Conservation (phyloP, 1,284 basidiomycete species). For the Limonomyces culmigenus region DNA sequence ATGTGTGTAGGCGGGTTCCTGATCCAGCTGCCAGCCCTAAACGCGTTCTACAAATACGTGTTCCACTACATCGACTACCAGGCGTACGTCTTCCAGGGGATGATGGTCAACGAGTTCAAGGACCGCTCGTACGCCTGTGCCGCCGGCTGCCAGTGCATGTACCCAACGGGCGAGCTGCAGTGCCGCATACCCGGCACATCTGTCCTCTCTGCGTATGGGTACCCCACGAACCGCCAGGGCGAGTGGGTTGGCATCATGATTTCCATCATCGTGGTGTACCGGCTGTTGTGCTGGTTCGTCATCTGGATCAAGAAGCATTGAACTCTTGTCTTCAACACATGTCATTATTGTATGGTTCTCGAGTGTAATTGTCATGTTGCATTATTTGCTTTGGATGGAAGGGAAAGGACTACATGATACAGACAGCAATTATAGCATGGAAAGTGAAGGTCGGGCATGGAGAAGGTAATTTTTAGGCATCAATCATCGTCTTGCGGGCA, state of each 20-base stretch:
- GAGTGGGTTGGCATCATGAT: not conserved
- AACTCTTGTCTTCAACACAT: no score
- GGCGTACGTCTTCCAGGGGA: not conserved
- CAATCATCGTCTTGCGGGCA: no score
- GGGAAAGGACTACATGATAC: no score
- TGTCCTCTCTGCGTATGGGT: not conserved
- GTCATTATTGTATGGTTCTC: no score
- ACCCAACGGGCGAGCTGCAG: not conserved
- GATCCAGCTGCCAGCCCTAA: constrained; percentile 34
- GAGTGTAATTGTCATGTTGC: no score
- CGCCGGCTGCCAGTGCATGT: not conserved
- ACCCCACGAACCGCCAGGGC: not conserved
- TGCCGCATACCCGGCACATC: not conserved
- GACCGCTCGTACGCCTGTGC: not conserved
- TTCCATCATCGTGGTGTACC: not conserved
- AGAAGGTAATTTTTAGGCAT: no score
- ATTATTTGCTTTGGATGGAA: no score
- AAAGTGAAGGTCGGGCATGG: no score
- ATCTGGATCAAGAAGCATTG: no score
- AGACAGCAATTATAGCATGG: no score
- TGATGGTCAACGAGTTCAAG: not conserved
- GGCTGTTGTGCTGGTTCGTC: not conserved
- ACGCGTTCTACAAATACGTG: constrained; percentile 39
- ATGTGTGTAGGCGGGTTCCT: constrained; percentile 29
- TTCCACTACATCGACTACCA: constrained; percentile 37